Evolutionary conservation across 1,284 basidiomycete genomes (phyloP).

Genomic region (Naganishia sp.): DNA sequence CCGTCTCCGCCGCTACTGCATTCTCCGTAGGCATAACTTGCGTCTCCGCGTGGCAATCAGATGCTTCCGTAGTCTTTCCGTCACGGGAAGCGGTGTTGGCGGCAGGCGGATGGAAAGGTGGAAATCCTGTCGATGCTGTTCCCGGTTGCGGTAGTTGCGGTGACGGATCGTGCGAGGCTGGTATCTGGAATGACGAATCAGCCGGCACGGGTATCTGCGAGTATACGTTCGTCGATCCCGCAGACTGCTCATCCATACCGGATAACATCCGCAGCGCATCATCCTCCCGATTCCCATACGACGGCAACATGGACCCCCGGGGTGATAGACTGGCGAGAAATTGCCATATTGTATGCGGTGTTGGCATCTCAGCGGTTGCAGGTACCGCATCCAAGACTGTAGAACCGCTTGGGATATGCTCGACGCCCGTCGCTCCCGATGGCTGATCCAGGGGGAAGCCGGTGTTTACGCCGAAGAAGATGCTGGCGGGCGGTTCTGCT

Average conservation of each 20-base stretch:
- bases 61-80: not conserved
- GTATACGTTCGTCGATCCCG: not conserved
- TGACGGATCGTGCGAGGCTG: not conserved
- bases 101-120: conserved; percentile 1
- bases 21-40: not conserved
- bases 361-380: not conserved
- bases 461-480: conserved; percentile 6
- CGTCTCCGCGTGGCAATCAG: not conserved
- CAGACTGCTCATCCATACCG: not conserved
- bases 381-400: not conserved
- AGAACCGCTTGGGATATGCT: no score
- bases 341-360: conserved; percentile 20
- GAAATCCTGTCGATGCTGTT: not conserved
- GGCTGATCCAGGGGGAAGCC: conserved; percentile 12
- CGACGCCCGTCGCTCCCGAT: not conserved
- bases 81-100: not conserved
- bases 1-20: not conserved
- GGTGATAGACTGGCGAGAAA: conserved; percentile 9
- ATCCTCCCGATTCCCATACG: conserved; percentile 1
- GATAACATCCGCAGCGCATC: not conserved
- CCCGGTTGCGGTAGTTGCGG: conserved; percentile 2
- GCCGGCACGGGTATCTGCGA: not conserved
- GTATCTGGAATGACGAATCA: not conserved
- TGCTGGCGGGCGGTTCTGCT: not conserved
- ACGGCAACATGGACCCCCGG: conserved; percentile 6